phyloP scores from a whole-genome alignment of 2,329 filamentous ascomycete genomes.

The Penicillium sp. region DNA sequence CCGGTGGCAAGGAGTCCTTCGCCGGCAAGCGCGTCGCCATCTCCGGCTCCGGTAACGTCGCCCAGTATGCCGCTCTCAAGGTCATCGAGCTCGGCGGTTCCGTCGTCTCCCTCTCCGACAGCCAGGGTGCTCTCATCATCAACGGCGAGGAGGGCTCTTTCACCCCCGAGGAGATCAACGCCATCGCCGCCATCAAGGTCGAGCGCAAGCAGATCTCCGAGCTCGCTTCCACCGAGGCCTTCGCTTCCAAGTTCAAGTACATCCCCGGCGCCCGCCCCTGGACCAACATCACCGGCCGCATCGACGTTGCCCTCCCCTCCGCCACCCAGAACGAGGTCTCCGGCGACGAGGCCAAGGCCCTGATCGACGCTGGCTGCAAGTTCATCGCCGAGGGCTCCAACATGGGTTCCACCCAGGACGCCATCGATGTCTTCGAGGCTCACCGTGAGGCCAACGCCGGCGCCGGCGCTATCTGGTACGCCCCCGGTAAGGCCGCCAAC shows the following conservation, averaged over 20 bases:
- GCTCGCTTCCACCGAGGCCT: slow-evolving; percentile 63
- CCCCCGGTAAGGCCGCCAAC: slow-evolving; percentile 95
- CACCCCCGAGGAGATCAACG: slow-evolving; percentile 76
- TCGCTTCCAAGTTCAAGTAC: slow-evolving; percentile 77
- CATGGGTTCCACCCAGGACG: slow-evolving; percentile 97
- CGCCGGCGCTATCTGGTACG: slow-evolving; percentile 83
- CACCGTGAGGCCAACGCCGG: slow-evolving; percentile 70
- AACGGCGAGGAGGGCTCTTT: slow-evolving; percentile 71
- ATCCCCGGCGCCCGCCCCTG: slow-evolving; percentile 87
- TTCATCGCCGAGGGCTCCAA: slow-evolving; percentile 97
- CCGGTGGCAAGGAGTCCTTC: slow-evolving; percentile 79
- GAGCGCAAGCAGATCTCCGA: slow-evolving; percentile 81
- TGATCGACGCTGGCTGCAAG: slow-evolving; percentile 76
- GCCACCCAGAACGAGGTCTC: slow-evolving; percentile 98
- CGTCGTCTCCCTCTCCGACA: slow-evolving; percentile 93
- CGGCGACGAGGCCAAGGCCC: slow-evolving; percentile 82
- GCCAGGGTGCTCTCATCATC: slow-evolving; percentile 81
- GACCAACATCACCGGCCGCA: slow-evolving; percentile 78
- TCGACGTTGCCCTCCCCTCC: slow-evolving; percentile 89
- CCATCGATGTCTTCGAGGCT: slow-evolving; percentile 91
- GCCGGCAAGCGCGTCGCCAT: slow-evolving; percentile 92
- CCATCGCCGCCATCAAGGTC: slow-evolving; percentile 86
- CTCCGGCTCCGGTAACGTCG: slow-evolving; percentile 96
- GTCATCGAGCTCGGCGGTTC: slow-evolving; percentile 92
- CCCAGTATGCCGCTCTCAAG: slow-evolving; percentile 96